phyloP scores from a whole-genome alignment of 2,329 filamentous ascomycete species.

The Madurella fahalii region DNA sequence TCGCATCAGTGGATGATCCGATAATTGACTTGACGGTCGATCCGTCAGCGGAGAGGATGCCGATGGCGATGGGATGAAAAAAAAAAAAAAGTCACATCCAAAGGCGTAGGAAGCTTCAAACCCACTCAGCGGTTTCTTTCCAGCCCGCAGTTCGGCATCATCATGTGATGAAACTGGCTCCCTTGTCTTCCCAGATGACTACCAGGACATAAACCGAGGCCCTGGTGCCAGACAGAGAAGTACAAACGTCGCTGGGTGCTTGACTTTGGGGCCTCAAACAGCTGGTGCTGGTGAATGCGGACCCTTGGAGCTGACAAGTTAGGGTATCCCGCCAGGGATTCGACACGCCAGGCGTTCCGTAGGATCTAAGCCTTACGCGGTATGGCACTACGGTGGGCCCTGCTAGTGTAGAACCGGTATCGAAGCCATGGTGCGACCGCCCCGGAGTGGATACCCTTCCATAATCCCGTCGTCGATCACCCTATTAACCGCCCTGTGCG shows the following conservation, averaged over 20 bases:
- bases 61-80: background rate
- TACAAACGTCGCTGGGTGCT: background rate
- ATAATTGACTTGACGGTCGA: conserved; percentile 18
- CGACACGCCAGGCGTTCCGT: conserved; percentile 35
- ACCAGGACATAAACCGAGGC: background rate
- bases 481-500: conserved; percentile 22
- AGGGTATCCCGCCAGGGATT: conserved; percentile 22
- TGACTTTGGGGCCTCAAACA: background rate
- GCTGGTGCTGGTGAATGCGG: background rate
- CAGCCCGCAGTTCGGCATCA: conserved; percentile 4
- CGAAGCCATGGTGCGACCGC: conserved; percentile 16
- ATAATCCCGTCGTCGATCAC: conserved; percentile 26
- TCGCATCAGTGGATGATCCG: conserved; percentile 17
- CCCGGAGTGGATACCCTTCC: conserved; percentile 1
- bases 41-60: background rate
- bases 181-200: background rate
- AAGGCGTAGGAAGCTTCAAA: background rate
- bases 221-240: background rate
- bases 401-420: conserved; percentile 3
- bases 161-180: conserved; percentile 13
- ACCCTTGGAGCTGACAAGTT: conserved; percentile 1
- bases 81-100: background rate
- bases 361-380: conserved; percentile 12
- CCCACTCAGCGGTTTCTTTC: background rate
- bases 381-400: conserved; percentile 3